Conservation (phyloP, 106 monocot species). For the Phalaenopsis aphrodite region DNA sequence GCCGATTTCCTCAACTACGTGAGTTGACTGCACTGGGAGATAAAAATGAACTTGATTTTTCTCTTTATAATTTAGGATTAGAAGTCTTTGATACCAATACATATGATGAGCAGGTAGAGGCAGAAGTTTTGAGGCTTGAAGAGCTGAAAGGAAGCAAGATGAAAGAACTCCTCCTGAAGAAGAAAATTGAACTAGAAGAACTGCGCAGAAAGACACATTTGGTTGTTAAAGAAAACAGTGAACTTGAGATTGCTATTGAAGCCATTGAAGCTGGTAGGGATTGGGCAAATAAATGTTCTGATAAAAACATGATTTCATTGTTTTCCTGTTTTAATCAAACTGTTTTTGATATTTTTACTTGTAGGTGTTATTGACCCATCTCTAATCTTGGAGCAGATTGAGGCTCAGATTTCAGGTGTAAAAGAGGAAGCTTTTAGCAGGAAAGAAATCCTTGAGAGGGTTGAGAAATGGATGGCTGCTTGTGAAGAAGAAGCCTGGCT, state of each 20-base stretch:
- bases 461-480: conserved; percentile 65
- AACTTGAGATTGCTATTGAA: conserved; percentile 26
- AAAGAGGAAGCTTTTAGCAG: conserved; percentile 64
- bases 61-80: too few species aligned
- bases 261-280: conserved; percentile 30
- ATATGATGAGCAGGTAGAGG: conserved; percentile 31
- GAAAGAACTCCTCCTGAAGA: conserved; percentile 59
- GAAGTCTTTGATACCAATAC: not conserved
- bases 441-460: conserved; percentile 62
- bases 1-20: conserved; percentile 39
- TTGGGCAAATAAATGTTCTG: not conserved
- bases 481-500: conserved; percentile 73
- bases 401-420: conserved; percentile 32
- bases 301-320: not conserved
- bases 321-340: not conserved
- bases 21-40: conserved; percentile 11
- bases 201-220: conserved; percentile 37
- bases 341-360: not conserved
- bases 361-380: conserved; percentile 49
- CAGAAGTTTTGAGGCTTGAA: conserved; percentile 54
- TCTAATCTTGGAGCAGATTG: conserved; percentile 57
- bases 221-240: conserved; percentile 17
- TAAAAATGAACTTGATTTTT: not conserved
- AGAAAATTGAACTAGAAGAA: conserved; percentile 43
- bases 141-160: conserved; percentile 51